phyloP scores from a whole-genome alignment of 2,329 filamentous ascomycete species.

The Colletotrichum navitas region DNA sequence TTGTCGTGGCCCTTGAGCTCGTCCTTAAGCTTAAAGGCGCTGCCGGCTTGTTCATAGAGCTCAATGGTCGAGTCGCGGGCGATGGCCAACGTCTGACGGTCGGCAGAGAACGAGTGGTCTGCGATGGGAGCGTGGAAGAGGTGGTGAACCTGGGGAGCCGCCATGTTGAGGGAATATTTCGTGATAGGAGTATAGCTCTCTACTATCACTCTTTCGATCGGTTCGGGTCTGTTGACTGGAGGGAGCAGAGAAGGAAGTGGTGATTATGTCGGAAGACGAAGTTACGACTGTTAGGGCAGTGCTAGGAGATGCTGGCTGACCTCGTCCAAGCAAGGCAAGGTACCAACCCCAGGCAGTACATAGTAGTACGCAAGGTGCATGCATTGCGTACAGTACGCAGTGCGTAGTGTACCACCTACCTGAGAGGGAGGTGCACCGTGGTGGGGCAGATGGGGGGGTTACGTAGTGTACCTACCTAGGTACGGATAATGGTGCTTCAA shows the following conservation, averaged over 20 bases:
- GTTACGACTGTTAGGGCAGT: slow-evolving; percentile 31
- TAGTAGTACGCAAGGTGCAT: slow-evolving; percentile 24
- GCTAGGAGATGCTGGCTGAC: slow-evolving; percentile 19
- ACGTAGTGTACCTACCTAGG: not conserved
- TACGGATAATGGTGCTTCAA: slow-evolving; percentile 1
- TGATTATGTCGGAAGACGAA: slow-evolving; percentile 14
- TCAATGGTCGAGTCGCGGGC: slow-evolving; percentile 91
- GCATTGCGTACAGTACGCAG: slow-evolving; percentile 7
- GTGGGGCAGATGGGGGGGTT: slow-evolving; percentile 33
- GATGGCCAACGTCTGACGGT: slow-evolving; percentile 89
- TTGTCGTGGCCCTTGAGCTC: slow-evolving; percentile 98
- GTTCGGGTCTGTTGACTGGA: slow-evolving; percentile 12
- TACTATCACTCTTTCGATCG: slow-evolving; percentile 76
- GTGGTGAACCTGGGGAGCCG: slow-evolving; percentile 90
- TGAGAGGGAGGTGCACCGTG: slow-evolving; percentile 20
- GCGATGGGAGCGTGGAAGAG: slow-evolving; percentile 97
- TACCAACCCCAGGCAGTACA: slow-evolving; percentile 19
- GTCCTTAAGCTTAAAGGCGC: slow-evolving; percentile 85
- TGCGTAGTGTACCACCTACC: slow-evolving; percentile 9
- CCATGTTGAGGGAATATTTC: slow-evolving; percentile 68
- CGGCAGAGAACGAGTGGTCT: slow-evolving; percentile 97
- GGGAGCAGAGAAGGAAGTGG: not conserved
- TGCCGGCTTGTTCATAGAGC: slow-evolving; percentile 82
- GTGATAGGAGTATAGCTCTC: slow-evolving; percentile 95
- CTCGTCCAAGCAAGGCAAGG: slow-evolving; percentile 25